These are phyloP conservation scores for Nymphaea colorata DNA, from an alignment of 164 flowering plant genomes.

Conservation along the genomic window DNA sequence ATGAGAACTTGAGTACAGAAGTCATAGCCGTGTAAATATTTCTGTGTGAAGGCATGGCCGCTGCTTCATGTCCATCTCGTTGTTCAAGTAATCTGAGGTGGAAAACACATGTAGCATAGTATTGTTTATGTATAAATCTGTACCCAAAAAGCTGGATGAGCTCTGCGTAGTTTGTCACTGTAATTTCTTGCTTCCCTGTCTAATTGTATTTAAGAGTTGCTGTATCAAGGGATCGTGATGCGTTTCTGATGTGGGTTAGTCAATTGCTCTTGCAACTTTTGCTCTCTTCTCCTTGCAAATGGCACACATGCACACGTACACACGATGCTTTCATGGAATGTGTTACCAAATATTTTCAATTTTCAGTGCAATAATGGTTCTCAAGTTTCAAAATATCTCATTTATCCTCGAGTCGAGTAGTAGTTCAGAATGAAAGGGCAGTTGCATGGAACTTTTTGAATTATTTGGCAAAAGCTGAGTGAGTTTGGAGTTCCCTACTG, in stretches of 20 bases:
- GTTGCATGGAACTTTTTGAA: too few relatives aligned
- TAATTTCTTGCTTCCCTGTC: neutral
- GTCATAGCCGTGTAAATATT: constrained; percentile 66
- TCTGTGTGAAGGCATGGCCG: neutral
- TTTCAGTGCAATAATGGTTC: too few relatives aligned
- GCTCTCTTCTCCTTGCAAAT: neutral
- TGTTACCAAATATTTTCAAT: neutral
- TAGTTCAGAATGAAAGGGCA: too few relatives aligned
- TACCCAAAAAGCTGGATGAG: neutral
- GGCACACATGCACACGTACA: neutral
- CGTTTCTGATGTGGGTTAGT: too few relatives aligned
- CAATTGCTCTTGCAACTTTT: too few relatives aligned
- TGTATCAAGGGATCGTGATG: neutral
- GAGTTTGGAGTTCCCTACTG: too few relatives aligned
- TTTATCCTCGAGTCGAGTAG: too few relatives aligned
- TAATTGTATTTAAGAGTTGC: neutral
- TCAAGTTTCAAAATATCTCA: too few relatives aligned
- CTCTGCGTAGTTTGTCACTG: neutral
- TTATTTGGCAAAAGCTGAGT: too few relatives aligned
- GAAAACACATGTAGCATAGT: neutral
- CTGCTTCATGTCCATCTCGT: neutral
- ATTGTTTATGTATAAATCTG: neutral
- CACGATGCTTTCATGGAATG: neutral
- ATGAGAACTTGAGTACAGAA: constrained; percentile 61
- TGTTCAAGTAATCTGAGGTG: neutral